These are phyloP conservation scores for Artemisia argyi DNA, from an alignment of 129 eudicot genomes.

Conservation along the genomic window DNA sequence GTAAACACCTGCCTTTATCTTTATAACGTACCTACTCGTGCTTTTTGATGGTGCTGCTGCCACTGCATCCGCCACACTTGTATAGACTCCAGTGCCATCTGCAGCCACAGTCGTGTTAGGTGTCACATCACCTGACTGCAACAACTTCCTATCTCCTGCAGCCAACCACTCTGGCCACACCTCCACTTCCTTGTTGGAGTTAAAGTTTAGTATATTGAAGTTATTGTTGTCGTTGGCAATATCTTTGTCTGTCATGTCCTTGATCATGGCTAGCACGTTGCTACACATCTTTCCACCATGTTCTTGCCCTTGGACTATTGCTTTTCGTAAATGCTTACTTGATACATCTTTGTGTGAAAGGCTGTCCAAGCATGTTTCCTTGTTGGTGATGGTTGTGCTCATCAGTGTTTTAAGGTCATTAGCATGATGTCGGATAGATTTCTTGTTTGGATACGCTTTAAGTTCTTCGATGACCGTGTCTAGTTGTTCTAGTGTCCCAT, in stretches of 20 bases:
- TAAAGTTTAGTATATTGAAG: not conserved
- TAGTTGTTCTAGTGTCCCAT: conserved; percentile 59
- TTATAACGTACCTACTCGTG: conserved; percentile 31
- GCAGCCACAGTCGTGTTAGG: conserved; percentile 40
- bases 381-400: conserved; percentile 70
- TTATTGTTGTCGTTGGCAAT: not conserved
- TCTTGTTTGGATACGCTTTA: conserved; percentile 40
- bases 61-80: conserved; percentile 43
- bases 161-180: conserved; percentile 39
- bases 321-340: not conserved
- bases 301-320: conserved; percentile 27
- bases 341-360: not conserved
- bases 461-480: conserved; percentile 38
- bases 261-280: conserved; percentile 28
- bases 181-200: not conserved
- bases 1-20: conserved; percentile 45
- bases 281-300: conserved; percentile 37
- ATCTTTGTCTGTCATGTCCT: conserved; percentile 24
- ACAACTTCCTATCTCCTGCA: conserved; percentile 34
- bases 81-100: conserved; percentile 47
- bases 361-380: conserved; percentile 54
- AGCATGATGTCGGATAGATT: conserved; percentile 45
- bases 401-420: conserved; percentile 67
- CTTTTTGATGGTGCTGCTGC: conserved; percentile 43
- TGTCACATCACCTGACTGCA: conserved; percentile 16